Evolutionary conservation across 768 basidiomycete genomes (phyloP).

Genomic region (Lyophyllum decastes): DNA sequence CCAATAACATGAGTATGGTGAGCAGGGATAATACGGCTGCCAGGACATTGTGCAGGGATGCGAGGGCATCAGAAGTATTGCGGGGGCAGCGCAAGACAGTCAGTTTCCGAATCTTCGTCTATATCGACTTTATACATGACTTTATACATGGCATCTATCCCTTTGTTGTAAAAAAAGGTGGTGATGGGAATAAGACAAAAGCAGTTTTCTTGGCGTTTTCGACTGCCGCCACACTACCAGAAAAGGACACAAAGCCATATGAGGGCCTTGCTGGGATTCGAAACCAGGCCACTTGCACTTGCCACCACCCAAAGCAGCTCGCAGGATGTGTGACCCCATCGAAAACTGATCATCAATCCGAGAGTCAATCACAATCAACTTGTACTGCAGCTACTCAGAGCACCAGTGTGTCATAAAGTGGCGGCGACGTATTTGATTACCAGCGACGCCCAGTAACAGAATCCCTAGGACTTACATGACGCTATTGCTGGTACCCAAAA

Average conservation of each 20-base stretch:
- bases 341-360: too few species aligned
- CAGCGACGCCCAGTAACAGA: too few species aligned
- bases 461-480: too few species aligned
- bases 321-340: too few species aligned
- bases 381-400: too few species aligned
- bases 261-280: slow-evolving; percentile 48
- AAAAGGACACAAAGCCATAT: neutral
- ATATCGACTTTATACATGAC: neutral
- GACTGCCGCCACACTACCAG: neutral
- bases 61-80: neutral
- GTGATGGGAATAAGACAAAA: slow-evolving; percentile 13
- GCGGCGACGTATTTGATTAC: too few species aligned
- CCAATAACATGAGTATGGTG: neutral
- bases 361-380: too few species aligned
- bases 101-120: neutral
- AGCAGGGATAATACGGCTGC: neutral
- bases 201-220: neutral
- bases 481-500: too few species aligned
- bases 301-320: slow-evolving; percentile 43
- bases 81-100: neutral
- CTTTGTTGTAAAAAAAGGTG: neutral
- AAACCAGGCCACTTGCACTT: slow-evolving; percentile 50
- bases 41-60: slow-evolving; percentile 1
- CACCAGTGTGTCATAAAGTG: too few species aligned
- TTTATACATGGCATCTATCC: neutral